These are phyloP conservation scores for Mycena sp. DNA, from an alignment of 1,284 basidiomycete species.

Conservation along the genomic window DNA sequence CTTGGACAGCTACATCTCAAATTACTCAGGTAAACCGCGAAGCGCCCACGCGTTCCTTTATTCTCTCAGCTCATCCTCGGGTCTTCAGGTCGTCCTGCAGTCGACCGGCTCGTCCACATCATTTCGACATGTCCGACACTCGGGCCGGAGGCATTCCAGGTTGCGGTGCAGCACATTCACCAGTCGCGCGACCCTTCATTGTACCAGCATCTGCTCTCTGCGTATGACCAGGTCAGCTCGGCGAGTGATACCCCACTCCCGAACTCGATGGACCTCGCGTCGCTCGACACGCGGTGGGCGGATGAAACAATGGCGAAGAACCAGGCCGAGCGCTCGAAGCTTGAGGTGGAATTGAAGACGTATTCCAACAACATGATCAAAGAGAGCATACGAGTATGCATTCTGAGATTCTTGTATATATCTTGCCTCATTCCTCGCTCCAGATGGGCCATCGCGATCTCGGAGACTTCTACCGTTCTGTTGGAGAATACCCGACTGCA, in stretches of 20 bases:
- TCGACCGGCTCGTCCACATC: conserved; percentile 76
- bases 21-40: conserved; percentile 62
- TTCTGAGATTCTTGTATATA: conserved; percentile 6
- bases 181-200: conserved; percentile 68
- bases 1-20: conserved; percentile 73
- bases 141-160: conserved; percentile 72
- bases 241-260: conserved; percentile 56
- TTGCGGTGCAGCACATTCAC: conserved; percentile 70
- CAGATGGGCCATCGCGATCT: conserved; percentile 90
- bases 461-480: conserved; percentile 75
- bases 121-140: conserved; percentile 70
- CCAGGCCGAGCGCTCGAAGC: conserved; percentile 70
- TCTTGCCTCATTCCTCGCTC: conserved; percentile 17
- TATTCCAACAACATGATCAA: conserved; percentile 94
- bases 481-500: conserved; percentile 75
- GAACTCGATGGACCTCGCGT: conserved; percentile 54
- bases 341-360: conserved; percentile 90
- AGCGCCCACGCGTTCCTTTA: conserved; percentile 11
- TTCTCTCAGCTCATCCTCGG: background rate
- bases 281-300: conserved; percentile 70
- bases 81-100: conserved; percentile 67
- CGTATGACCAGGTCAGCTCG: conserved; percentile 62
- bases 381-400: conserved; percentile 87
- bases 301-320: conserved; percentile 71
- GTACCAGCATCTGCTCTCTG: conserved; percentile 61